Conservation (phyloP, 2,329 filamentous ascomycete genomes). For the Botrytis porri region DNA sequence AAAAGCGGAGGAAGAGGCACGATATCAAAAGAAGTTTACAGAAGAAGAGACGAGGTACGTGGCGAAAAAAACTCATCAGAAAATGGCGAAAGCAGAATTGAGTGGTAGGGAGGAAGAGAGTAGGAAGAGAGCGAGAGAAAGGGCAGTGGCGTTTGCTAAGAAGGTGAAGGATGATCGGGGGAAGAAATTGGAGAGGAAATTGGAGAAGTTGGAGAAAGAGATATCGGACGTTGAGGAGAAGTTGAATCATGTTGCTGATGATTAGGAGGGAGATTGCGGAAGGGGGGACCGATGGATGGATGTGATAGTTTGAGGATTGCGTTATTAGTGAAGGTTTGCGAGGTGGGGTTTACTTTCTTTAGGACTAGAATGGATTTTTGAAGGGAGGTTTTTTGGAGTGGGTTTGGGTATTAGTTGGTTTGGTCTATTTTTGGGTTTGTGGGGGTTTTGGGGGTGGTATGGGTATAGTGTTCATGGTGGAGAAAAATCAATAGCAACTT, state of each 20-base stretch:
- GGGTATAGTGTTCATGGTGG: neutral
- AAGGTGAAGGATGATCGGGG: neutral
- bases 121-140: neutral
- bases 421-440: neutral
- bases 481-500: neutral
- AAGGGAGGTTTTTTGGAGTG: neutral
- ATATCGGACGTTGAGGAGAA: accelerated
- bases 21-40: neutral
- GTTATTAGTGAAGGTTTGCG: neutral
- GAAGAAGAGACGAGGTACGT: neutral
- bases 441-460: neutral
- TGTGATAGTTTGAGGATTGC: neutral
- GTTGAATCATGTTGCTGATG: accelerated
- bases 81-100: neutral
- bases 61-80: neutral
- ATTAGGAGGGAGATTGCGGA: neutral
- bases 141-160: neutral
- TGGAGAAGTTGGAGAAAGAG: neutral
- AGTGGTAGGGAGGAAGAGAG: neutral
- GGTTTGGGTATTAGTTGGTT: neutral
- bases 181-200: neutral
- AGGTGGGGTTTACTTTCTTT: neutral
- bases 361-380: neutral
- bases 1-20: neutral
- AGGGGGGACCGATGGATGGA: neutral